These are phyloP conservation scores for Xenoacremonium recifei DNA, from an alignment of 2,329 filamentous ascomycete species.

Conservation along the genomic window DNA sequence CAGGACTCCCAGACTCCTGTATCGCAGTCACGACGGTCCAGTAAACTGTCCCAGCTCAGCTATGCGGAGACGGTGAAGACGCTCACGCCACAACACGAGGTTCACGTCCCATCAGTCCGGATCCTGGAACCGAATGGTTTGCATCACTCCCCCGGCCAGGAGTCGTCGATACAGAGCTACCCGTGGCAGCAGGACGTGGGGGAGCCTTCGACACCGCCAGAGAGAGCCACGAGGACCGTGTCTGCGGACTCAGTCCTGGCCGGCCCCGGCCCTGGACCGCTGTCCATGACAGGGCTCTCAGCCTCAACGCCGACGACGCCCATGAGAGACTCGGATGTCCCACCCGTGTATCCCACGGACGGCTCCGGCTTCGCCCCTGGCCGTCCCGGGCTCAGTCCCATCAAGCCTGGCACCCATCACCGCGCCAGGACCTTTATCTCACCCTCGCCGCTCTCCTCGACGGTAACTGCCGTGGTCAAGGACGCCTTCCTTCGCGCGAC, in stretches of 20 bases:
- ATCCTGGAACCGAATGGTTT: constrained; percentile 29
- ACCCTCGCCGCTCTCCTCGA: constrained; percentile 59
- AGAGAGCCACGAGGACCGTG: constrained; percentile 35
- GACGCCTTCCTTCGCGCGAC: constrained; percentile 52
- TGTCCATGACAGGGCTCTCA: constrained; percentile 17
- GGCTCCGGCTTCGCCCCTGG: constrained; percentile 24
- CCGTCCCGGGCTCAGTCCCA: constrained; percentile 24
- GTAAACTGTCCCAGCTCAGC: constrained; percentile 45
- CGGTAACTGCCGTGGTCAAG: constrained; percentile 56
- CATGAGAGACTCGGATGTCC: constrained; percentile 25
- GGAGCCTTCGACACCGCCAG: constrained; percentile 27
- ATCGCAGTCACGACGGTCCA: constrained; percentile 46
- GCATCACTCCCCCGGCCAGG: constrained; percentile 31
- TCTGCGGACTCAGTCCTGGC: constrained; percentile 37
- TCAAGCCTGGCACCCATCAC: constrained; percentile 30
- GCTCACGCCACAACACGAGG: constrained; percentile 33
- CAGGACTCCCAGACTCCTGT: constrained; percentile 22
- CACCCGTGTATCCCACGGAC: constrained; percentile 21
- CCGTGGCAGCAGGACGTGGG: constrained; percentile 43
- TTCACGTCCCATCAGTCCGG: constrained; percentile 36
- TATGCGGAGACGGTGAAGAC: constrained; percentile 40
- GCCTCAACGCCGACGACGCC: constrained; percentile 33
- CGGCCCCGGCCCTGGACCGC: constrained; percentile 15
- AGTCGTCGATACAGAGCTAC: constrained; percentile 41
- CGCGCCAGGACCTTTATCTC: constrained; percentile 52